Percentiles rank a stretch among this genome's conserved stretches.
Evolutionary conservation across 768 basidiomycete genomes (phyloP).

Genomic region (Inosperma sp.): DNA sequence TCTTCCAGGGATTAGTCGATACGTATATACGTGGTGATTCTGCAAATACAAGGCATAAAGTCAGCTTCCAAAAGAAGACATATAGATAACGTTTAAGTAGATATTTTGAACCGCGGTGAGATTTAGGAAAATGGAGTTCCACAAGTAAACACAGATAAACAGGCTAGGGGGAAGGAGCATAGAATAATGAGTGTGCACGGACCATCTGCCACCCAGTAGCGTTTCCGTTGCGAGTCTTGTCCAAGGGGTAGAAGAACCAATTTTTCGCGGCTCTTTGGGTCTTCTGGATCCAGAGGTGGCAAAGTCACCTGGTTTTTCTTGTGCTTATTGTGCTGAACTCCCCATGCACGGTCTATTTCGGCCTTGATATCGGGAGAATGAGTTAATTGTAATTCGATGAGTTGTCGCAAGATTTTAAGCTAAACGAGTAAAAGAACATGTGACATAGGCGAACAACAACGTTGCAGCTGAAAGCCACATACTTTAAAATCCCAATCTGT

Average conservation of each 20-base stretch:
- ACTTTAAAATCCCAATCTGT: slow-evolving; percentile 84
- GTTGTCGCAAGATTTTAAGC: slow-evolving; percentile 79
- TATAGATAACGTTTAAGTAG: slow-evolving; percentile 32
- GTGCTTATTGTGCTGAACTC: slow-evolving; percentile 77
- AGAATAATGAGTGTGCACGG: slow-evolving; percentile 49
- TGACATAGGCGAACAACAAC: slow-evolving; percentile 13
- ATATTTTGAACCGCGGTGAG: slow-evolving; percentile 21
- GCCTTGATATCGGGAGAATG: slow-evolving; percentile 66
- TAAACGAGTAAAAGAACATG: slow-evolving; percentile 26
- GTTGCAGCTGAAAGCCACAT: slow-evolving; percentile 24
- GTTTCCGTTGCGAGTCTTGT: slow-evolving; percentile 68
- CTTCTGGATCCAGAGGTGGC: slow-evolving; percentile 51
- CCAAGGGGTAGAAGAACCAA: slow-evolving; percentile 69
- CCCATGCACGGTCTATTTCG: slow-evolving; percentile 81
- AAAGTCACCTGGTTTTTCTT: slow-evolving; percentile 68
- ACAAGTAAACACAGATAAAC: slow-evolving; percentile 74
- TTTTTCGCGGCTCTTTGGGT: slow-evolving; percentile 61
- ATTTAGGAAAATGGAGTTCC: slow-evolving; percentile 40
- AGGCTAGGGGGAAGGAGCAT: slow-evolving; percentile 29
- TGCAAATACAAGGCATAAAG: slow-evolving; percentile 31
- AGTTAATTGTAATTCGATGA: slow-evolving; percentile 78
- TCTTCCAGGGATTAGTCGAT: slow-evolving; percentile 90
- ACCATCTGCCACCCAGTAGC: slow-evolving; percentile 89
- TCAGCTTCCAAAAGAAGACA: slow-evolving; percentile 27
- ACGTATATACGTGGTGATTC: slow-evolving; percentile 82